Evolutionary conservation across 2,329 filamentous ascomycete genomes (phyloP).

Genomic region (Neofusicoccum kwambonambiense): DNA sequence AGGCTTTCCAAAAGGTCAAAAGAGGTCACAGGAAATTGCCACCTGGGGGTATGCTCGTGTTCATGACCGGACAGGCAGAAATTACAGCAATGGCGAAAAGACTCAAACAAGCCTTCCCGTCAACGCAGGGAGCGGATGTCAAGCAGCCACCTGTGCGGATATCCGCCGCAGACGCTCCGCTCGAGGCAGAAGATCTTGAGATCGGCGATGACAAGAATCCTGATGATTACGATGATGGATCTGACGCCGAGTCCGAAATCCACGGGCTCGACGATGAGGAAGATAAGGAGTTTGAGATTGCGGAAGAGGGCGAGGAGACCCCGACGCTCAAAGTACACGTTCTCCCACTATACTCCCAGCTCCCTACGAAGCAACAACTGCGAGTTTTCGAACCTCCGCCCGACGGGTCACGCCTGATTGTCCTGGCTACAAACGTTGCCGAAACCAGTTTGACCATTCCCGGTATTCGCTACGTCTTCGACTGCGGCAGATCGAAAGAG

Average conservation of each 20-base stretch:
- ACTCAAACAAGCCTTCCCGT: conserved; percentile 66
- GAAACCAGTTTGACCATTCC: conserved; percentile 97
- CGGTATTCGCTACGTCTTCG: conserved; percentile 91
- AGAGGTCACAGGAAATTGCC: conserved; percentile 88
- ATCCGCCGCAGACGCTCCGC: conserved; percentile 71
- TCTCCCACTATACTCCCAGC: conserved; percentile 87
- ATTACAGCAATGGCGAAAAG: conserved; percentile 80
- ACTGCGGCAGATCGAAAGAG: conserved; percentile 89
- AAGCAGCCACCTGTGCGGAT: conserved; percentile 69
- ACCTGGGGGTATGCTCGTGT: conserved; percentile 86
- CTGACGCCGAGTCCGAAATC: conserved; percentile 61
- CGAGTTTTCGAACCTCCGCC: conserved; percentile 84
- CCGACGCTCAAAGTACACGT: conserved; percentile 74
- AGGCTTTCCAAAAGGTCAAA: conserved; percentile 82
- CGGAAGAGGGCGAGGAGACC: conserved; percentile 65
- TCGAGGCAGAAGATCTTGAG: conserved; percentile 86
- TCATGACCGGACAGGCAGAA: conserved; percentile 90
- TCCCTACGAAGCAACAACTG: conserved; percentile 88
- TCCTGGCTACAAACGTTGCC: conserved; percentile 93
- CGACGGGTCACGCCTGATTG: conserved; percentile 77
- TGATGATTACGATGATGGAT: conserved; percentile 45
- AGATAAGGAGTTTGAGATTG: conserved; percentile 64
- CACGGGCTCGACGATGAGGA: conserved; percentile 58
- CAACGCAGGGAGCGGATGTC: conserved; percentile 46
- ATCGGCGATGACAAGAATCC: conserved; percentile 57